Conservation (phyloP, 164 flowering plant genomes). For the Magnolia changhungtana region DNA sequence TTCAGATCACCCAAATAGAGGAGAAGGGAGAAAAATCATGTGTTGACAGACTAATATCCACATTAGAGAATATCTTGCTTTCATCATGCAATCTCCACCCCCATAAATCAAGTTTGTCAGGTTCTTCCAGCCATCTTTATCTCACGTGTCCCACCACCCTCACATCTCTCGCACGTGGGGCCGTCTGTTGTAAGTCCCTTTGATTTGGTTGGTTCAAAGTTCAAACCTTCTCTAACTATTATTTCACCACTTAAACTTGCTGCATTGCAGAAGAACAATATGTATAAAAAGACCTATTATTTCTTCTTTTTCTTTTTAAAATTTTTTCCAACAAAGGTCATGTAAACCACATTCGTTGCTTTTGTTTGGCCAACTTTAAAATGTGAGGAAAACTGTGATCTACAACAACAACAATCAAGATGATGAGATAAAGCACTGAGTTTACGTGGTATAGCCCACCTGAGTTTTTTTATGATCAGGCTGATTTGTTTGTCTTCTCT, state of each 20-base stretch:
- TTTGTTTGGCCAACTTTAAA: neutral
- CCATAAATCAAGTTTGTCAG: conserved; percentile 16
- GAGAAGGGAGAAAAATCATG: conserved; percentile 12
- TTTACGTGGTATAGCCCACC: no score
- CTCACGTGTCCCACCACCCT: no score
- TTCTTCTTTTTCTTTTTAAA: no score
- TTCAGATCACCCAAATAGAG: conserved; percentile 26
- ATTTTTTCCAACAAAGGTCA: neutral
- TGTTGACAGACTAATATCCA: conserved; percentile 10
- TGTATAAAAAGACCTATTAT: neutral
- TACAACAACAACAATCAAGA: no score
- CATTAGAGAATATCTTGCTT: conserved; percentile 27
- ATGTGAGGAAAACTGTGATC: neutral
- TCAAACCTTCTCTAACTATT: neutral
- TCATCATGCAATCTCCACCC: conserved; percentile 33
- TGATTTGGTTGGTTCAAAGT: conserved; percentile 3
- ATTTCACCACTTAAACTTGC: neutral
- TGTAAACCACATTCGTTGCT: neutral
- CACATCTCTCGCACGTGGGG: no score
- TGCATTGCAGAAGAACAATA: neutral
- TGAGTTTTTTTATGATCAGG: no score
- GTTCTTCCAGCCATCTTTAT: neutral
- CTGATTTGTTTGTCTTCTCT: no score
- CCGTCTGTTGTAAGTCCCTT: no score
- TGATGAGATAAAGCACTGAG: no score